Evolutionary conservation across 768 basidiomycete species (phyloP).

Genomic region (Mycena crocata): DNA sequence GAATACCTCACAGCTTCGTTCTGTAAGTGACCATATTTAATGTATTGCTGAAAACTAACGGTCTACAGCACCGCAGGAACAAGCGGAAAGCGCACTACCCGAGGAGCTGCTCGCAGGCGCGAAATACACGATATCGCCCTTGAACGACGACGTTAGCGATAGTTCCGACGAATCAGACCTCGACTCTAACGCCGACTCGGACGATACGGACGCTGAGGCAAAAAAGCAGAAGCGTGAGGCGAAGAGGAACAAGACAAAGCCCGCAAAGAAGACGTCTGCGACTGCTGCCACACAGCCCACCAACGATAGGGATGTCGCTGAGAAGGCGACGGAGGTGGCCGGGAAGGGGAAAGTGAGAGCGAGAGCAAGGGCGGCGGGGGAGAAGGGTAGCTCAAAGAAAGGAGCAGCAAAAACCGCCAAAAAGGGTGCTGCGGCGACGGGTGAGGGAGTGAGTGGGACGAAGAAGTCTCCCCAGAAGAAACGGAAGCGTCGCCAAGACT

Average conservation of each 20-base stretch:
- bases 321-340: background rate
- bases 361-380: background rate
- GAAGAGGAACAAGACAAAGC: background rate
- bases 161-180: too few species aligned
- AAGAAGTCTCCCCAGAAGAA: background rate
- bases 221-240: background rate
- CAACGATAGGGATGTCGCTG: too few species aligned
- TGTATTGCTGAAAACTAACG: background rate
- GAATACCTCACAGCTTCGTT: background rate
- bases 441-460: background rate
- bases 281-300: too few species aligned
- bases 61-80: background rate
- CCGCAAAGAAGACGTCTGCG: background rate
- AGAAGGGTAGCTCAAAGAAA: background rate
- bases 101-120: too few species aligned
- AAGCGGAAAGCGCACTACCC: background rate
- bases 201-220: background rate
- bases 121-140: too few species aligned
- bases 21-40: background rate
- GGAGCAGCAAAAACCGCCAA: too few species aligned
- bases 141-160: too few species aligned
- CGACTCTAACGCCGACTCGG: background rate
- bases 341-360: background rate
- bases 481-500: background rate
- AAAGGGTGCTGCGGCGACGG: too few species aligned